Evolutionary conservation across 1,139 yeast species (phyloP).

Genomic region (Kodamaea suecica): DNA sequence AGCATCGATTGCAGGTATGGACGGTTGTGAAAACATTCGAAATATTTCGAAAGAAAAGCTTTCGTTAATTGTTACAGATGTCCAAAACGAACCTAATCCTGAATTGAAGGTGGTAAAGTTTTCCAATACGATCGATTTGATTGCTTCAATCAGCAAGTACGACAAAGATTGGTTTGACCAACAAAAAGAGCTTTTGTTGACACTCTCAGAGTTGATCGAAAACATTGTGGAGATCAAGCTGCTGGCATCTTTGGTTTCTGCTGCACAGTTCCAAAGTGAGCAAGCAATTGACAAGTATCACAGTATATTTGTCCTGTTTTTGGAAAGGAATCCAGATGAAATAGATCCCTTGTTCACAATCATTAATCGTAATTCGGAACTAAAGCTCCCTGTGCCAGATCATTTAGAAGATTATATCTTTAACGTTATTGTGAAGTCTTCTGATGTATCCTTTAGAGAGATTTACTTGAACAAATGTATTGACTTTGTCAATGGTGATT

Average conservation of each 20-base stretch:
- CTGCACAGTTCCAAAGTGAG: slow-evolving; percentile 68
- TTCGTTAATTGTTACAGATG: slow-evolving; percentile 32
- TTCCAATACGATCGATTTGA: slow-evolving; percentile 68
- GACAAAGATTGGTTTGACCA: slow-evolving; percentile 62
- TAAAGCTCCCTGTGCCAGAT: slow-evolving; percentile 46
- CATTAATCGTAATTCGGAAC: slow-evolving; percentile 47
- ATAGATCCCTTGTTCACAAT: slow-evolving; percentile 43
- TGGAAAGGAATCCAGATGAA: slow-evolving; percentile 34
- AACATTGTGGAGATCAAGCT: slow-evolving; percentile 42
- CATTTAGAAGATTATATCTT: slow-evolving; percentile 58
- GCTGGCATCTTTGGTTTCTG: slow-evolving; percentile 49
- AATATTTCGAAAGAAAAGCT: slow-evolving; percentile 53
- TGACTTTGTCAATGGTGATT: slow-evolving; percentile 38
- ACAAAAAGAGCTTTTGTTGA: slow-evolving; percentile 50
- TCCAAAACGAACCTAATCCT: slow-evolving; percentile 45
- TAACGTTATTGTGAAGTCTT: slow-evolving; percentile 50
- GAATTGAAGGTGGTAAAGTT: slow-evolving; percentile 60
- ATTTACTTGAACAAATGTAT: slow-evolving; percentile 52
- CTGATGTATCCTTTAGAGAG: slow-evolving; percentile 46
- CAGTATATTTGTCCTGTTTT: slow-evolving; percentile 46
- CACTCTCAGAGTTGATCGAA: slow-evolving; percentile 44
- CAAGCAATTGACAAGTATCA: slow-evolving; percentile 69
- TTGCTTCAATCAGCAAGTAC: slow-evolving; percentile 49
- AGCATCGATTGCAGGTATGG: slow-evolving; percentile 59
- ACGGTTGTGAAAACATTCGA: slow-evolving; percentile 58